Evolutionary conservation across 2,329 filamentous ascomycete species (phyloP), one percentile per base, ranked within the genome.

Genomic region (Bipolaris victoriae): DNA sequence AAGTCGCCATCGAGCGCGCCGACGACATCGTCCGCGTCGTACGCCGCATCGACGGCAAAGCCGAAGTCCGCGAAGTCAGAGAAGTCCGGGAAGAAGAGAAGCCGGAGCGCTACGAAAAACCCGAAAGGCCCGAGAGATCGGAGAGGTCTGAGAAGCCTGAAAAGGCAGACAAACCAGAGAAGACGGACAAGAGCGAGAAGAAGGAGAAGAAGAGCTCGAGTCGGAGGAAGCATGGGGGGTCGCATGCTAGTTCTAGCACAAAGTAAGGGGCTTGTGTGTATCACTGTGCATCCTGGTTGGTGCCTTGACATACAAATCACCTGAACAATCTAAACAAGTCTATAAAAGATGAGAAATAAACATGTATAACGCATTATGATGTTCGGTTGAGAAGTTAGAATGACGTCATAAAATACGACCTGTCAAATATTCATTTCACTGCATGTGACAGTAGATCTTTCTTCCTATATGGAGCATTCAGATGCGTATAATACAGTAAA

Each of bases 1-100:
- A 91, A 67, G 78, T 92, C 58, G 87, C 86, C 1, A 86, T 91
- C 61, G 84, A 84, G 11, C 82, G 82, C 54, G 85, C 84, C 2
- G 77, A 79, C 9, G 83, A 86, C 52, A 81, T 91, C 54, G 86
- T 85, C 5, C 48, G 50, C n/a, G 50, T 57, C 9, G 45, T 60
- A 22, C 43, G 55, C 44, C 44, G 55, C 6, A 54, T 58, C 6
- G 51, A 49, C 15, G 47, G 51, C 20, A 58, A 49, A 39, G 44
- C 40, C 22, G 55, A 58, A 16, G 43, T 44, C 3, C 16, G 49
- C 20, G 54, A 57, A 43, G 45, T 40, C 13, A n/a, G 33, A 10
- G 33, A 36, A 13, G 35, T 45, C 10, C 11, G 46, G 13, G 46
- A 55, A 35, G 55, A 55, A n/a, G 18, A 51, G 29, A 33, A 5